A percentile compares a stretch with the other conserved stretches of the same genome.
Evolutionary conservation across 2,329 filamentous ascomycete genomes (phyloP).

Genomic region (Fusarium nanum): DNA sequence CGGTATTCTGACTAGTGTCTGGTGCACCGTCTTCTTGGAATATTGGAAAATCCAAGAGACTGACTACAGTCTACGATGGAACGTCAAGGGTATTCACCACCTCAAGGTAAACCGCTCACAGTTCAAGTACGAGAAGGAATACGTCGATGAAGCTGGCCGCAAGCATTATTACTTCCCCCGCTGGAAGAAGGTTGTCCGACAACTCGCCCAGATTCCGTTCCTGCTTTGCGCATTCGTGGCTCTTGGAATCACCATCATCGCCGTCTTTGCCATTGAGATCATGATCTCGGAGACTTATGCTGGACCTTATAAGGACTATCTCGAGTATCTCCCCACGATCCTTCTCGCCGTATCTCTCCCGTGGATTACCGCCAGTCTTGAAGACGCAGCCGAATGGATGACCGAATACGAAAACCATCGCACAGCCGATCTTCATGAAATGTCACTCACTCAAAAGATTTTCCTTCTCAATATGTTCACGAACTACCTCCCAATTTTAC

Average conservation of each 20-base stretch:
- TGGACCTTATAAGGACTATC: constrained; percentile 72
- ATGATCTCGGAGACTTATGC: constrained; percentile 80
- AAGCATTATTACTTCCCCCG: constrained; percentile 71
- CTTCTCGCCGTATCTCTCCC: constrained; percentile 75
- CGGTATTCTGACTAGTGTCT: constrained; percentile 73
- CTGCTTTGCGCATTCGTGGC: constrained; percentile 67
- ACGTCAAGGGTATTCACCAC: constrained; percentile 73
- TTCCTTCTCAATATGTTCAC: constrained; percentile 85
- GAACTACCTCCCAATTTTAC: constrained; percentile 78
- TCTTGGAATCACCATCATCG: constrained; percentile 74
- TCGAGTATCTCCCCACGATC: constrained; percentile 79
- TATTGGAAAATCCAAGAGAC: constrained; percentile 83
- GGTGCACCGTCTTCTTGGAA: constrained; percentile 80
- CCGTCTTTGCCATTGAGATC: constrained; percentile 78
- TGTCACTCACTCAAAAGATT: constrained; percentile 77
- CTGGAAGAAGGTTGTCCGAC: constrained; percentile 72
- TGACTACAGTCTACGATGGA: constrained; percentile 79
- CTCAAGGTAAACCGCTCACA: constrained; percentile 74
- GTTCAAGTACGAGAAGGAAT: constrained; percentile 71
- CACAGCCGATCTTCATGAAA: constrained; percentile 74
- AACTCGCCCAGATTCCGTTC: constrained; percentile 77
- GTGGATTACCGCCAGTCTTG: constrained; percentile 71
- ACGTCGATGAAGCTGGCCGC: constrained; percentile 73
- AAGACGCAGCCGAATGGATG: constrained; percentile 69
- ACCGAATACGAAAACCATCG: constrained; percentile 82